Evolutionary conservation across 2,329 filamentous ascomycete genomes (phyloP).

Genomic region (Ceratocystiopsis brevicomis): DNA sequence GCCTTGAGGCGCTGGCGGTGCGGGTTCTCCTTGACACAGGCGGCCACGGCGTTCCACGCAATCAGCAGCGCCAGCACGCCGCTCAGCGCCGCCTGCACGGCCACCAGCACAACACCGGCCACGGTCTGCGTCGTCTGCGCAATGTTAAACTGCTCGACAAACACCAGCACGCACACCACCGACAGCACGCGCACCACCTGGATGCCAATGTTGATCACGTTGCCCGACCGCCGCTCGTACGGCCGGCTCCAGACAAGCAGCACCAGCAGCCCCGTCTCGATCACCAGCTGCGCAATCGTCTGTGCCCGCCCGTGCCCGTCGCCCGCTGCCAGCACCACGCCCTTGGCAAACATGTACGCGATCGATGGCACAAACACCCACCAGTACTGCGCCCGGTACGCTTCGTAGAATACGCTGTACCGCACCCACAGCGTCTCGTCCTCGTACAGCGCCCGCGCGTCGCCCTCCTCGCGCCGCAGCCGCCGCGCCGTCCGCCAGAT

Average conservation of each 20-base stretch:
- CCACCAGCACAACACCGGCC: conserved; percentile 80
- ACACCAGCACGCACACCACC: conserved; percentile 73
- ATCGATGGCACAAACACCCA: conserved; percentile 89
- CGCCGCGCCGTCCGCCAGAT: conserved; percentile 61
- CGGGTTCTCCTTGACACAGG: conserved; percentile 71
- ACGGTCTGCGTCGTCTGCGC: conserved; percentile 85
- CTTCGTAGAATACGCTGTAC: conserved; percentile 95
- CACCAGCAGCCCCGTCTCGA: conserved; percentile 62
- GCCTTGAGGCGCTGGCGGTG: conserved; percentile 79
- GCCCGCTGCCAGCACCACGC: conserved; percentile 64
- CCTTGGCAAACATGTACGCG: conserved; percentile 78
- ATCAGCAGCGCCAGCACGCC: conserved; percentile 73
- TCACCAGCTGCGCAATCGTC: conserved; percentile 56
- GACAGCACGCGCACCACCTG: conserved; percentile 78
- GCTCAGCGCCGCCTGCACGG: conserved; percentile 72
- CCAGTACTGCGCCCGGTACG: conserved; percentile 88
- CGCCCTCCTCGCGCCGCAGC: conserved; percentile 59
- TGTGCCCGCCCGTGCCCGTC: conserved; percentile 75
- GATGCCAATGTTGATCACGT: conserved; percentile 85
- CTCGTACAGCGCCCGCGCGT: conserved; percentile 56
- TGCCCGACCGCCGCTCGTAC: conserved; percentile 70
- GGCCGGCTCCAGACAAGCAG: conserved; percentile 72
- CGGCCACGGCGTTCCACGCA: conserved; percentile 68
- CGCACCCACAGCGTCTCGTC: conserved; percentile 83
- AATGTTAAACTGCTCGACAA: conserved; percentile 83